Conservation (phyloP, 2,329 filamentous ascomycete genomes). For the Clarireedia paspali region DNA sequence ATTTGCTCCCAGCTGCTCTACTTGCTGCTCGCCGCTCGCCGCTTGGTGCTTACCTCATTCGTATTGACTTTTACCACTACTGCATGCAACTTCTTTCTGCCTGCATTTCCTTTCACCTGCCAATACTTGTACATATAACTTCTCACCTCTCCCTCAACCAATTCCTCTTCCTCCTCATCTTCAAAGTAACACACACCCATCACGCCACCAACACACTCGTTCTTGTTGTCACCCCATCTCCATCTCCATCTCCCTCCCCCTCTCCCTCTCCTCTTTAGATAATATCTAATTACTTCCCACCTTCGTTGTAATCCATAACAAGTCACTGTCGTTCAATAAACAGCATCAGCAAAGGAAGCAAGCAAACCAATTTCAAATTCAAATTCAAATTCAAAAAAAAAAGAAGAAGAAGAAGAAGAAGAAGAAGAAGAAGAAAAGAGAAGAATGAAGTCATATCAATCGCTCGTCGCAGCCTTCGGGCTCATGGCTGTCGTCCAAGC, state of each 20-base stretch:
- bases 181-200: background rate
- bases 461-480: constrained; percentile 5
- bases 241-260: background rate
- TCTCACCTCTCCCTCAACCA: background rate
- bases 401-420: background rate
- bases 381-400: too few species aligned
- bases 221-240: constrained; percentile 1
- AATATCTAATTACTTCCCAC: constrained; percentile 5
- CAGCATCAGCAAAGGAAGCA: too few species aligned
- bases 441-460: constrained; percentile 10
- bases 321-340: background rate
- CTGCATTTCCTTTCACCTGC: background rate
- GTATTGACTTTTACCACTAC: background rate
- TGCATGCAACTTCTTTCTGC: background rate
- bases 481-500: constrained; percentile 7
- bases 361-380: too few species aligned
- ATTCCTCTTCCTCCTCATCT: background rate
- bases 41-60: background rate
- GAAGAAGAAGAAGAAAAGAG: background rate
- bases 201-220: constrained; percentile 6
- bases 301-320: background rate
- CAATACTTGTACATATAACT: background rate
- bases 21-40: too few species aligned
- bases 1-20: too few species aligned
- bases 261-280: background rate